These are phyloP conservation scores for Theobroma grandiflorum DNA, from an alignment of 441 rosid species.

Conservation along the genomic window DNA sequence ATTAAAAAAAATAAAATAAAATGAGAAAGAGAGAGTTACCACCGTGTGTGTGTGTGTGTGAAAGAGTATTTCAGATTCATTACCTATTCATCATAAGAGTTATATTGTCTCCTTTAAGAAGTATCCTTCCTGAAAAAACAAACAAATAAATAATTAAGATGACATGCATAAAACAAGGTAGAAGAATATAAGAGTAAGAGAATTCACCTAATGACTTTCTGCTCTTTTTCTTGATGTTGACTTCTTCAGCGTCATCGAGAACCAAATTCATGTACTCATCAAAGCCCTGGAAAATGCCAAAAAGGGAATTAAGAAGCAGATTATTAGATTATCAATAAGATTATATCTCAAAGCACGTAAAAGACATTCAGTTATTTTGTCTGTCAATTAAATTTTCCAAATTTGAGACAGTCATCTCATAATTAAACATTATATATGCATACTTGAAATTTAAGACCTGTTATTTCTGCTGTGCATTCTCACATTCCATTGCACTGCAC, in stretches of 20 bases:
- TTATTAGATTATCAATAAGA: background rate
- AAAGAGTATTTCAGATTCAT: conserved; percentile 22
- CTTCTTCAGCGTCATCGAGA: conserved; percentile 93
- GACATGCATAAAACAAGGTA: background rate
- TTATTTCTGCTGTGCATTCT: background rate
- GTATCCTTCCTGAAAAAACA: conserved; percentile 71
- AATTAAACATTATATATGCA: background rate
- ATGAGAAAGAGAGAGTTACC: background rate
- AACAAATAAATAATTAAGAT: background rate
- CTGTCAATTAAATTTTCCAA: background rate
- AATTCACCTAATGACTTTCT: conserved; percentile 73
- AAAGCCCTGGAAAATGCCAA: conserved; percentile 60
- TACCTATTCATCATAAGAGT: conserved; percentile 93
- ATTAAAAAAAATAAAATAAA: background rate
- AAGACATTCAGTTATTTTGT: background rate
- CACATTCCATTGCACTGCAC: background rate
- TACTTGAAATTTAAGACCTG: background rate
- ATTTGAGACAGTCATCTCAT: background rate
- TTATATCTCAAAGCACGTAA: background rate
- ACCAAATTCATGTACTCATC: conserved; percentile 97
- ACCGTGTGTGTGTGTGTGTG: background rate
- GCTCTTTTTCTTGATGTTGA: conserved; percentile 80
- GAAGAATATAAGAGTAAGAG: background rate
- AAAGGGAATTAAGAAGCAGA: background rate
- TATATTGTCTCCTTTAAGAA: conserved; percentile 88